phyloP scores from a whole-genome alignment of 306 rosid genomes.

The Vachellia pachyceras region DNA sequence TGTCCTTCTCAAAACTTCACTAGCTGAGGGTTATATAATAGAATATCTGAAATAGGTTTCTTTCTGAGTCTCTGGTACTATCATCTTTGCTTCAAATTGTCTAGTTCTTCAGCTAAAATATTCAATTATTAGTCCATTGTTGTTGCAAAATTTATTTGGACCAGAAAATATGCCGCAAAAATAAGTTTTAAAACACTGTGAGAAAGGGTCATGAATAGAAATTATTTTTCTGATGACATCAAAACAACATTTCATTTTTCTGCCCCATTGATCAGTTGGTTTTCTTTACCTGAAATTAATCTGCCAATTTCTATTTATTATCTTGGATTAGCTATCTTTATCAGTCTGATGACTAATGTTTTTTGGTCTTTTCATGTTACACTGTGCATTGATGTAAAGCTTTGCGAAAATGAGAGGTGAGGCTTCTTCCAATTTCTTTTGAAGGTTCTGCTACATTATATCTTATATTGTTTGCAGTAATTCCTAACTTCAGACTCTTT shows the following conservation, averaged over 20 bases:
- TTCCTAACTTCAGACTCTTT: slow-evolving; percentile 27
- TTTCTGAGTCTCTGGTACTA: slow-evolving; percentile 10
- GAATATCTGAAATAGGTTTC: slow-evolving; percentile 21
- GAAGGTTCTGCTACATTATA: slow-evolving; percentile 37
- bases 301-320: slow-evolving; percentile 20
- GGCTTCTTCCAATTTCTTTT: slow-evolving; percentile 45
- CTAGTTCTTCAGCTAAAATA: slow-evolving; percentile 3
- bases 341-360: slow-evolving; percentile 42
- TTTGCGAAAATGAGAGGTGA: slow-evolving; percentile 90
- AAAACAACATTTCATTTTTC: slow-evolving; percentile 14
- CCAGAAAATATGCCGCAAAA: slow-evolving; percentile 5
- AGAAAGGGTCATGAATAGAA: background rate
- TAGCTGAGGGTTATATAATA: slow-evolving; percentile 14
- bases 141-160: slow-evolving; percentile 27
- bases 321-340: slow-evolving; percentile 36
- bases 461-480: slow-evolving; percentile 28
- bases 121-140: background rate
- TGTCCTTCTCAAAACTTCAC: slow-evolving; percentile 23
- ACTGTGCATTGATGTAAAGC: slow-evolving; percentile 55
- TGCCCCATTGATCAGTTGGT: slow-evolving; percentile 27
- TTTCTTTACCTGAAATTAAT: slow-evolving; percentile 19
- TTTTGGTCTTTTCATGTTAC: slow-evolving; percentile 49
- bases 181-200: slow-evolving; percentile 25
- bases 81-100: slow-evolving; percentile 22
- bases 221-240: background rate